A percentile compares a stretch with the other conserved stretches of the same genome.
These are phyloP conservation scores for Boletus tylopilopsis DNA, from an alignment of 768 basidiomycete genomes.

Conservation along the genomic window DNA sequence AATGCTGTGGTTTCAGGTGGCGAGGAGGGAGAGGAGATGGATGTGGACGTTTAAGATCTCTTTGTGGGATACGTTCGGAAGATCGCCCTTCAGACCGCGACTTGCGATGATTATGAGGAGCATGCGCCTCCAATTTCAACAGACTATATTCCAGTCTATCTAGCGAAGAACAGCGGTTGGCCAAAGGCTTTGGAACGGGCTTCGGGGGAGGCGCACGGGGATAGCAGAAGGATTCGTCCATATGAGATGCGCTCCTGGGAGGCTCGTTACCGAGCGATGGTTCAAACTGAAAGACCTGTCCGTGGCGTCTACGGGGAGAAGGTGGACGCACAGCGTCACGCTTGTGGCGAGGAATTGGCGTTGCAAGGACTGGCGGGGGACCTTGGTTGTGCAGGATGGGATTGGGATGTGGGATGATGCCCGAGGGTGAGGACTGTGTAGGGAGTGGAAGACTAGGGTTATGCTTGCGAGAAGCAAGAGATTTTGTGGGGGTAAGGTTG, in stretches of 20 bases:
- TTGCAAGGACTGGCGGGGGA: background rate
- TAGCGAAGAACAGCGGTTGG: constrained; percentile 28
- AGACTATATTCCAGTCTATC: constrained; percentile 34
- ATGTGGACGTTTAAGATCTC: constrained; percentile 14
- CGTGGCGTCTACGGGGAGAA: constrained; percentile 20
- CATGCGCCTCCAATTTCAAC: constrained; percentile 30
- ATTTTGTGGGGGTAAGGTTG: constrained; percentile 18
- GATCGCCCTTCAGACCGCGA: constrained; percentile 15
- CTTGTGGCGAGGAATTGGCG: constrained; percentile 11
- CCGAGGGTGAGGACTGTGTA: background rate
- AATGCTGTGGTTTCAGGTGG: constrained; percentile 13
- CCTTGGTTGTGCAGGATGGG: background rate
- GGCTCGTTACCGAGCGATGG: background rate
- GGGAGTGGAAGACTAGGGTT: background rate
- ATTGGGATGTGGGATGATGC: background rate
- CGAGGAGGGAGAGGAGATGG: constrained; percentile 21
- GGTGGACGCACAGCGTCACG: constrained; percentile 4
- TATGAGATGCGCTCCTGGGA: background rate
- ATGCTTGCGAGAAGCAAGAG: constrained; percentile 11
- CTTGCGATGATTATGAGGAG: constrained; percentile 23
- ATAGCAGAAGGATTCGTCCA: constrained; percentile 11
- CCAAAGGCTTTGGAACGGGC: constrained; percentile 7
- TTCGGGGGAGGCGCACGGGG: constrained; percentile 21
- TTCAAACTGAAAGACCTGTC: constrained; percentile 23
- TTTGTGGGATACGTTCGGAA: background rate